phyloP scores from a whole-genome alignment of 805 yeast species.

The Ogataea glucozyma region DNA sequence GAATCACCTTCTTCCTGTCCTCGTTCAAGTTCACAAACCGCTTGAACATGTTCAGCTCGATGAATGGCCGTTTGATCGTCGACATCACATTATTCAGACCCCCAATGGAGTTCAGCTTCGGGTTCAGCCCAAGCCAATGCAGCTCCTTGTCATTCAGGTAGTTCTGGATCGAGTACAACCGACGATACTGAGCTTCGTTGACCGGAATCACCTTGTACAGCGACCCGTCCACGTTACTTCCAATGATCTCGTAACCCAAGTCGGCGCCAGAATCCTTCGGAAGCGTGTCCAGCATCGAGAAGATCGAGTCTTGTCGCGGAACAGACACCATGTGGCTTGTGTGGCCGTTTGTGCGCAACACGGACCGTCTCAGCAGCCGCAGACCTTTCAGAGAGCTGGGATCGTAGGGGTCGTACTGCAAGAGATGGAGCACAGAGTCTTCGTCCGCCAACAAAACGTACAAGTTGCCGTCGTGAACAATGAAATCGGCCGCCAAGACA shows the following conservation, averaged over 20 bases:
- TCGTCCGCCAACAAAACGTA: constrained; percentile 69
- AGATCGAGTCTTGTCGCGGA: constrained; percentile 36
- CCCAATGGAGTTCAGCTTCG: constrained; percentile 61
- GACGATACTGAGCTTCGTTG: constrained; percentile 71
- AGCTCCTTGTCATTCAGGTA: constrained; percentile 77
- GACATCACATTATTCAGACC: constrained; percentile 35
- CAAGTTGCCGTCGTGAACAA: constrained; percentile 68
- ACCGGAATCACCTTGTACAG: constrained; percentile 73
- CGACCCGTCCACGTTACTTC: constrained; percentile 79
- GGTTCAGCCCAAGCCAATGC: constrained; percentile 79
- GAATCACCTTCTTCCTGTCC: constrained; percentile 53
- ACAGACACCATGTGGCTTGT: constrained; percentile 55
- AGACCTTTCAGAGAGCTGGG: constrained; percentile 81
- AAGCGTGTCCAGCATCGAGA: constrained; percentile 34
- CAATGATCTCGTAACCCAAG: constrained; percentile 58
- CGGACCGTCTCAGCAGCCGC: constrained; percentile 64
- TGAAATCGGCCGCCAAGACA: constrained; percentile 73
- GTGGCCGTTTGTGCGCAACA: constrained; percentile 65
- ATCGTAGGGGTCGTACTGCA: constrained; percentile 92
- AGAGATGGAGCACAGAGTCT: constrained; percentile 62
- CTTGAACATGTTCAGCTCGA: constrained; percentile 61
- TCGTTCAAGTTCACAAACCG: constrained; percentile 56
- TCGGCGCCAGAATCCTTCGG: constrained; percentile 32
- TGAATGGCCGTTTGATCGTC: constrained; percentile 57
- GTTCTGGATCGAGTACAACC: constrained; percentile 83